Conservation (phyloP, 768 basidiomycete species). For the Tricholoma hemisulphureum region DNA sequence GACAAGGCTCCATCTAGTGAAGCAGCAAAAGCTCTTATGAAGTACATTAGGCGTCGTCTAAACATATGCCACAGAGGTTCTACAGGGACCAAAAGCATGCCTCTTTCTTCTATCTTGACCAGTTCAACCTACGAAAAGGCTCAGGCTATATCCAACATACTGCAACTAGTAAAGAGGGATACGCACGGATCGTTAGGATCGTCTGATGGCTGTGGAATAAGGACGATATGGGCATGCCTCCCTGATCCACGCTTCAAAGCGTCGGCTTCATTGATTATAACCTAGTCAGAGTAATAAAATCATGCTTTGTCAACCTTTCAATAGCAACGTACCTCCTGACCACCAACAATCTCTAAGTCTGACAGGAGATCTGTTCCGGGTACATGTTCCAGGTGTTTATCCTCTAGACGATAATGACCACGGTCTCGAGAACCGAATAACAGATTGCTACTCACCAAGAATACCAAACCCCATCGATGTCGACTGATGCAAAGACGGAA, state of each 20-base stretch:
- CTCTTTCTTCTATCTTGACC: conserved; percentile 47
- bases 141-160: too few relatives aligned
- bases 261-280: conserved; percentile 31
- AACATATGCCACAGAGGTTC: not conserved
- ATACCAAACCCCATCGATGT: conserved; percentile 37
- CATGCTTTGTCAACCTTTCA: not conserved
- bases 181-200: conserved; percentile 43
- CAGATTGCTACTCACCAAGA: conserved; percentile 27
- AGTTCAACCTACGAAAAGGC: conserved; percentile 32
- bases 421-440: not conserved
- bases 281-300: conserved; percentile 9
- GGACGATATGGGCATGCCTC: conserved; percentile 36
- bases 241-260: conserved; percentile 38
- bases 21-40: conserved; percentile 38
- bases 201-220: conserved; percentile 45
- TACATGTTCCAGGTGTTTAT: conserved; percentile 34
- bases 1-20: conserved; percentile 43
- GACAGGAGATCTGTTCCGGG: conserved; percentile 43
- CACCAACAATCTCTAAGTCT: conserved; percentile 36
- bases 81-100: conserved; percentile 46
- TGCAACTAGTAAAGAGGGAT: too few relatives aligned
- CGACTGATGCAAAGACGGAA: too few relatives aligned
- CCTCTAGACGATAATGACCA: conserved; percentile 24
- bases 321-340: conserved; percentile 25
- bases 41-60: not conserved